Conservation (phyloP, 1,284 basidiomycete genomes). For the Ustilago bromivora region DNA sequence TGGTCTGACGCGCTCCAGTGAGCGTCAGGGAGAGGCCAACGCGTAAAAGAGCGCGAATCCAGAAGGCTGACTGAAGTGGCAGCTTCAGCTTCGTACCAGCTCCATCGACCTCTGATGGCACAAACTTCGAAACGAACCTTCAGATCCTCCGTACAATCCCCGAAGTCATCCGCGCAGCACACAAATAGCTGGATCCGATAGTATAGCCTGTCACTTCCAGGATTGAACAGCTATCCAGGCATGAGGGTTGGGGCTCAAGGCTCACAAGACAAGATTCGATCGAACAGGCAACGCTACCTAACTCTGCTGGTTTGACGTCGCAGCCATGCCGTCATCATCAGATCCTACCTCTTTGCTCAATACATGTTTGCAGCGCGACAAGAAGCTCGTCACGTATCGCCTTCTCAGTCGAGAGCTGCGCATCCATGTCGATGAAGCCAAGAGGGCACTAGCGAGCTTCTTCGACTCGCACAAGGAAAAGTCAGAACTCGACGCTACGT, state of each 20-base stretch:
- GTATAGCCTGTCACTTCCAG: neutral
- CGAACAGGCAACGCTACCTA: neutral
- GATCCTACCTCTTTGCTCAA: constrained; percentile 42
- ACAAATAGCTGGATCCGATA: no score
- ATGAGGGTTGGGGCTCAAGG: neutral
- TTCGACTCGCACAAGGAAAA: constrained; percentile 35
- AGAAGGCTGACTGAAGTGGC: constrained; percentile 5
- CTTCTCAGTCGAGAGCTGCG: constrained; percentile 56
- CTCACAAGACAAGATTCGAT: neutral
- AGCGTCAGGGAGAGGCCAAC: constrained; percentile 11
- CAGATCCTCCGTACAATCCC: neutral
- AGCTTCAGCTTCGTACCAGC: constrained; percentile 6
- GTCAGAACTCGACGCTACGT: constrained; percentile 36
- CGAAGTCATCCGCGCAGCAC: neutral
- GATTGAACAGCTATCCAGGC: neutral
- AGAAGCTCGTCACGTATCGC: constrained; percentile 58
- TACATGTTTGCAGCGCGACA: constrained; percentile 54
- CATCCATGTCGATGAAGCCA: constrained; percentile 57
- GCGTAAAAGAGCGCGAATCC: constrained; percentile 34
- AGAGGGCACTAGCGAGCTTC: constrained; percentile 37
- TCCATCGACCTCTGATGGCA: constrained; percentile 1
- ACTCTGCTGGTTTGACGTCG: neutral
- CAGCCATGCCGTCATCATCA: constrained; percentile 29
- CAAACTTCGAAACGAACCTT: neutral
- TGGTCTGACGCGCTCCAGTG: constrained; percentile 25